Evolutionary conservation across 768 basidiomycete genomes (phyloP).

Genomic region (Auriscalpium orientale): DNA sequence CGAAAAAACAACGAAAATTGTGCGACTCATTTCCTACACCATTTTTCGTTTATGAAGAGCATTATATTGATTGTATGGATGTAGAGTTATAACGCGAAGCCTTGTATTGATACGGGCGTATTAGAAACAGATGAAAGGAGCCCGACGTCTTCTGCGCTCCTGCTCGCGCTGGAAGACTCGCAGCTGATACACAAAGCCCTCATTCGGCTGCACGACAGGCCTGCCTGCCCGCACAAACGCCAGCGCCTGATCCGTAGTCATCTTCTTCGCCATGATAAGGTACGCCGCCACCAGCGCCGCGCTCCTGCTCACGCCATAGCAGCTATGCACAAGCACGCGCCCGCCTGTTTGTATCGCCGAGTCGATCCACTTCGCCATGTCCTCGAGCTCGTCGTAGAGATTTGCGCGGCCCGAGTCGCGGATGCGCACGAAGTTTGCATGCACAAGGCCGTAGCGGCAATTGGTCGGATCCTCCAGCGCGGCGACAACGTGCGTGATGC

Average conservation of each 20-base stretch:
- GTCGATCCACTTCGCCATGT: not conserved
- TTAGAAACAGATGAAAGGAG: no score
- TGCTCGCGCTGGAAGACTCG: slow-evolving; percentile 5
- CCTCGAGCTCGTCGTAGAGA: not conserved
- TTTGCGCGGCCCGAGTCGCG: not conserved
- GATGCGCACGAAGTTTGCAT: no score
- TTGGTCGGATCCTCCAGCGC: not conserved
- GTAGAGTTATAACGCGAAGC: no score
- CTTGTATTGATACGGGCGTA: no score
- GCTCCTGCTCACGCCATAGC: slow-evolving; percentile 68
- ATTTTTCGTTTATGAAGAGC: no score
- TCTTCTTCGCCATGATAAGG: slow-evolving; percentile 23
- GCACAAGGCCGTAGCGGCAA: no score
- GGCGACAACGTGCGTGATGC: not conserved
- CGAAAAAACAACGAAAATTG: no score
- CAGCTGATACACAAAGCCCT: slow-evolving; percentile 27
- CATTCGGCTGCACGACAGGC: slow-evolving; percentile 23
- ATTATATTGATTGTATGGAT: no score
- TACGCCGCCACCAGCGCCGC: slow-evolving; percentile 74
- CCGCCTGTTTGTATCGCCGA: not conserved
- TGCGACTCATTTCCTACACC: no score
- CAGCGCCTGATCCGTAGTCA: slow-evolving; percentile 22
- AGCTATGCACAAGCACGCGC: slow-evolving; percentile 49
- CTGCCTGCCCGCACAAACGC: slow-evolving; percentile 16
- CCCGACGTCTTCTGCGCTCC: no score